Base-by-base conservation (phyloP, 2,329 filamentous ascomycete genomes). In the Bimuria novae-zelandiae region DNA sequence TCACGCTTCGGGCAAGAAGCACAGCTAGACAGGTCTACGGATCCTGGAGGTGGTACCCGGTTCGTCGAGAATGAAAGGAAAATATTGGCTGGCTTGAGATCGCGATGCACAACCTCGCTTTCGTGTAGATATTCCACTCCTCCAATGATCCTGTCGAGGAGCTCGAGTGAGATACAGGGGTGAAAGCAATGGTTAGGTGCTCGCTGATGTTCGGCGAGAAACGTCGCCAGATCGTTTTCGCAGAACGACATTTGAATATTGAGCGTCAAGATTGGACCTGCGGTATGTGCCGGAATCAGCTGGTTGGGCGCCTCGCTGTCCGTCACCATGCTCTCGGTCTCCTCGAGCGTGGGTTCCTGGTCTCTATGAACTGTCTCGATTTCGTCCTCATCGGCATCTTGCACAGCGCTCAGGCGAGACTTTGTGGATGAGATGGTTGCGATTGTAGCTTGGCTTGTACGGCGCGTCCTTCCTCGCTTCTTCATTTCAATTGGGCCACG, bases 211-310 rank as follows among this genome's bases (percentile, higher is more conserved):
- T 60, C 61, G 1, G 68, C 80, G 4, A 89, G 67, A 60, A 84
- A 88, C 1, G 82, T 80, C 7, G 81, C 79, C 10, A 89, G 76
- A 1, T 84, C 87, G 47, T 86, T 77, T 0, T 85, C 84, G 65
- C 87, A 84, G 3, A 86, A 75, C 4, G 82, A 83, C 84, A 88
- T 88, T 63, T 88, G 85, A n/a, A 88, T 84, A 65, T 87, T 85
- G 7, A 88, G 75, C 4, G 81, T 80, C 10, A 85, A 61, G 40
- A 68, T 49, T 6, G 70, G 69, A 8, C 69, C 70, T 14, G 48
- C 19, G 1, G 53, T 45, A 17, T 61, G 61, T 1, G 52, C 40
- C 19, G 64, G 50, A 14, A 70, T 44, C 12, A 70, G 54, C 8
- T 67, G 59, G n/a, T 37, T 51, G 0, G 67, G 64, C 8, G 62